A percentile compares a stretch with the other conserved stretches of the same genome.
Conservation (phyloP, 2,329 filamentous ascomycete genomes). For the Aspergillus unguis region DNA sequence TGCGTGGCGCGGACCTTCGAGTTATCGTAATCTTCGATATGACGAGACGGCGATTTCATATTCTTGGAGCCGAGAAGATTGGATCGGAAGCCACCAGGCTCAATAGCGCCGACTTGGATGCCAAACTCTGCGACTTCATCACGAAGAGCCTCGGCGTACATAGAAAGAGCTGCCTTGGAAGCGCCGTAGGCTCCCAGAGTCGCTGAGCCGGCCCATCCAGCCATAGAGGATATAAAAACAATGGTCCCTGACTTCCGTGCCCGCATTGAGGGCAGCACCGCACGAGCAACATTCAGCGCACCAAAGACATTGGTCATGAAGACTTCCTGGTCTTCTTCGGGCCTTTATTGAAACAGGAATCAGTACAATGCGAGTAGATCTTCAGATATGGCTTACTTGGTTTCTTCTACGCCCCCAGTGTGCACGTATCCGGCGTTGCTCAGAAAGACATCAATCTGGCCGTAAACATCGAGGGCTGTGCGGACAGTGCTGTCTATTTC, state of each 20-base stretch:
- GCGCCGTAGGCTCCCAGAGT: constrained; percentile 29
- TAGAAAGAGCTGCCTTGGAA: background rate
- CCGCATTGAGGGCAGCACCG: background rate
- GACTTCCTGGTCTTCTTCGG: too few species aligned
- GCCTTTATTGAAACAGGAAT: too few species aligned
- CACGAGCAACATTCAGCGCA: constrained; percentile 1
- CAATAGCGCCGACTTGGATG: constrained; percentile 40
- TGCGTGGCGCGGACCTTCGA: too few species aligned
- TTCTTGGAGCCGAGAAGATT: constrained; percentile 33
- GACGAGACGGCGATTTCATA: too few species aligned
- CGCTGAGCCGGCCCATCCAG: constrained; percentile 35
- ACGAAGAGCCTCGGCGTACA: constrained; percentile 30
- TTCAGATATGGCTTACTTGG: background rate
- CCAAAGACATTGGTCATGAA: background rate
- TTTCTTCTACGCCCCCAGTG: constrained; percentile 3
- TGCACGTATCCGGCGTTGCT: constrained; percentile 31
- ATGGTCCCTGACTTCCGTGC: constrained; percentile 16
- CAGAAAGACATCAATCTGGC: constrained; percentile 33
- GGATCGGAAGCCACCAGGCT: constrained; percentile 44
- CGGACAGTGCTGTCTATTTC: constrained; percentile 18
- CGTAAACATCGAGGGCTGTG: constrained; percentile 20
- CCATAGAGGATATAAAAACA: constrained; percentile 42
- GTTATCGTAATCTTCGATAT: too few species aligned
- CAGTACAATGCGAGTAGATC: background rate
- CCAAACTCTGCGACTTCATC: constrained; percentile 39